Evolutionary conservation across 352 stramenopile species (phyloP).

Genomic region (Phytopythium aichiense): DNA sequence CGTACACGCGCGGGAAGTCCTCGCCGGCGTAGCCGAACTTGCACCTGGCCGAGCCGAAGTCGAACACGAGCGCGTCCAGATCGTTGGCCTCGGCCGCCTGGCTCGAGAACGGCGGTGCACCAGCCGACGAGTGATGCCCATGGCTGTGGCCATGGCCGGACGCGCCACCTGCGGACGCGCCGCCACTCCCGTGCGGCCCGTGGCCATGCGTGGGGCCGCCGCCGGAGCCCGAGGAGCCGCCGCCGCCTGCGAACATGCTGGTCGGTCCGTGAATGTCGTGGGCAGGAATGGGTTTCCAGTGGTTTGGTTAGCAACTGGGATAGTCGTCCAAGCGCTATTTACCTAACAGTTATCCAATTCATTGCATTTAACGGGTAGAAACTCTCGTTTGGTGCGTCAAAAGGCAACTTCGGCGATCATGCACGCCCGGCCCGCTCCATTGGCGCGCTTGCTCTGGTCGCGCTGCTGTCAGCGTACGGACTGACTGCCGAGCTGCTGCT

Average conservation of each 20-base stretch:
- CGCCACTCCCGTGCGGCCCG: slow-evolving; percentile 17
- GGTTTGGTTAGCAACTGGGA: no score
- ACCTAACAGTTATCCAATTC: no score
- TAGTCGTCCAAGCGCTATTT: no score
- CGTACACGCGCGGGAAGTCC: slow-evolving; percentile 78
- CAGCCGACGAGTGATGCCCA: slow-evolving; percentile 7
- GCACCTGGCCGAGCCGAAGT: slow-evolving; percentile 67
- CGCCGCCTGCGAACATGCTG: slow-evolving; percentile 31
- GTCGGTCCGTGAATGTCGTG: no score
- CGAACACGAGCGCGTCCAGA: slow-evolving; percentile 72
- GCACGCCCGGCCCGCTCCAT: no score
- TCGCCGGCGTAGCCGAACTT: slow-evolving; percentile 88
- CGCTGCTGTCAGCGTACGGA: no score
- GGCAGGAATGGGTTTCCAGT: no score
- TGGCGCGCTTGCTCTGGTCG: no score
- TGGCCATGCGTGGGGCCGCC: slow-evolving; percentile 15
- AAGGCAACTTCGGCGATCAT: no score
- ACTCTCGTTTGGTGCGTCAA: no score
- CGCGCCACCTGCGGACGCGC: not conserved
- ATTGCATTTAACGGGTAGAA: no score
- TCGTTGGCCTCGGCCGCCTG: slow-evolving; percentile 62
- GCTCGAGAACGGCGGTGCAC: slow-evolving; percentile 29
- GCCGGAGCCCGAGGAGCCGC: slow-evolving; percentile 5
- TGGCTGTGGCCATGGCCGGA: slow-evolving; percentile 22
- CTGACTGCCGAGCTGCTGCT: no score